phyloP scores from a whole-genome alignment of 495 filamentous ascomycete genomes.

The Achaetomiella virescens region DNA sequence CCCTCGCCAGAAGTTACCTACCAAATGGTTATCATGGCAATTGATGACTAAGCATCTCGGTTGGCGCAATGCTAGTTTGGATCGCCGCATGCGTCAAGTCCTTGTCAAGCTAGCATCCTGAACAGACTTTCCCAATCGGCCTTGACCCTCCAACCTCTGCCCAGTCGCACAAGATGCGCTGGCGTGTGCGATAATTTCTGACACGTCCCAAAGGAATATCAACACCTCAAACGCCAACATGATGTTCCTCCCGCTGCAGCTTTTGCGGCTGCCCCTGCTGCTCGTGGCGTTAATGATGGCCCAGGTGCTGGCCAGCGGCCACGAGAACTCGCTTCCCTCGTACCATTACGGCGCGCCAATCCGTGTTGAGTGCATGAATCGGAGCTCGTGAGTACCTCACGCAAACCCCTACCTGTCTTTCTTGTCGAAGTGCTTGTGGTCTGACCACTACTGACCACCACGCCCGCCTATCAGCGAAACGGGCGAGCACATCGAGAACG shows the following conservation, averaged over 20 bases:
- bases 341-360: slow-evolving; percentile 47
- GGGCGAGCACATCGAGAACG: slow-evolving; percentile 72
- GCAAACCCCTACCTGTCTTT: no score
- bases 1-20: no score
- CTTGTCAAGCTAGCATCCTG: neutral
- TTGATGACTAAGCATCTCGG: no score
- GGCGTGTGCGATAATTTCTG: neutral
- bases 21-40: no score
- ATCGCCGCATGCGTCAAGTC: no score
- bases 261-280: neutral
- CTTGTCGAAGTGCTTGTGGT: no score
- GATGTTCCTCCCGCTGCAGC: neutral
- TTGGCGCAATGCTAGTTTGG: no score
- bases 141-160: neutral
- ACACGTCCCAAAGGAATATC: neutral
- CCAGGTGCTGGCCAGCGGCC: slow-evolving; percentile 7
- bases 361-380: slow-evolving; percentile 49
- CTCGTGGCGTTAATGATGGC: neutral
- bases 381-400: slow-evolving; percentile 49
- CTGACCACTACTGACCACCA: neutral
- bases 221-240: neutral
- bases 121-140: neutral
- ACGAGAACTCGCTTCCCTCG: slow-evolving; percentile 34
- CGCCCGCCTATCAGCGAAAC: slow-evolving; percentile 44
- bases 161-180: slow-evolving; percentile 15